Conservation (phyloP, 495 filamentous ascomycete genomes). For the Polyplosphaeria fusca region DNA sequence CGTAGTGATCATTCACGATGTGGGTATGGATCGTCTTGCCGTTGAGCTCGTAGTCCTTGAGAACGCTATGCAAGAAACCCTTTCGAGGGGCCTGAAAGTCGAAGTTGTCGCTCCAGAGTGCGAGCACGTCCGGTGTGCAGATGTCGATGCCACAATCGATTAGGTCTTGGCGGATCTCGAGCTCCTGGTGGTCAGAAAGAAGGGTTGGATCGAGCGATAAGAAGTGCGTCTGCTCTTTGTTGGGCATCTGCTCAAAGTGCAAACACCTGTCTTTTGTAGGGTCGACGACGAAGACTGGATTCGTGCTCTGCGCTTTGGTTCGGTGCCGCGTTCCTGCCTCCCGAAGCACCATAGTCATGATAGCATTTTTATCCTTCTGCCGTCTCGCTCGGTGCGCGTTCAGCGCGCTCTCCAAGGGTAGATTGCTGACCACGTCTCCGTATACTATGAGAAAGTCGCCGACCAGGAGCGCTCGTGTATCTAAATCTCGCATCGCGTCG, state of each 20-base stretch:
- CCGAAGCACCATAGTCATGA: slow-evolving; percentile 95
- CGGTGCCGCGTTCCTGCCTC: slow-evolving; percentile 72
- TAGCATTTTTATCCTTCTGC: slow-evolving; percentile 83
- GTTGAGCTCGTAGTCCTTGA: slow-evolving; percentile 96
- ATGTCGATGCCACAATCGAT: slow-evolving; percentile 97
- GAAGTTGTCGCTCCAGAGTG: slow-evolving; percentile 95
- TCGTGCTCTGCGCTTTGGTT: slow-evolving; percentile 67
- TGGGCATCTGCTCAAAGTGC: slow-evolving; percentile 78
- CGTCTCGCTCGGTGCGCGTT: slow-evolving; percentile 76
- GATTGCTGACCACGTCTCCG: slow-evolving; percentile 90
- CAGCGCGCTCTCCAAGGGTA: slow-evolving; percentile 76
- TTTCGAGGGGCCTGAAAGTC: slow-evolving; percentile 87
- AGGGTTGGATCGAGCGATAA: slow-evolving; percentile 72
- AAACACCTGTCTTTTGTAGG: slow-evolving; percentile 75
- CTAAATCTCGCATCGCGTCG: slow-evolving; percentile 92
- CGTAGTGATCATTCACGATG: slow-evolving; percentile 72
- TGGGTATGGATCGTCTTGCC: slow-evolving; percentile 94
- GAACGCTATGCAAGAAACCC: slow-evolving; percentile 83
- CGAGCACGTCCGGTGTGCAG: slow-evolving; percentile 91
- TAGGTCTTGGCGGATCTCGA: slow-evolving; percentile 80
- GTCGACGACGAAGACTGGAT: slow-evolving; percentile 83
- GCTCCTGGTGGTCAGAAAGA: slow-evolving; percentile 58
- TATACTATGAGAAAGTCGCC: slow-evolving; percentile 91
- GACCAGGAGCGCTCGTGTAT: slow-evolving; percentile 78
- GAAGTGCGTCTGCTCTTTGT: slow-evolving; percentile 26